Conservation (phyloP, 2,329 filamentous ascomycete species). For the Grosmannia huntii region DNA sequence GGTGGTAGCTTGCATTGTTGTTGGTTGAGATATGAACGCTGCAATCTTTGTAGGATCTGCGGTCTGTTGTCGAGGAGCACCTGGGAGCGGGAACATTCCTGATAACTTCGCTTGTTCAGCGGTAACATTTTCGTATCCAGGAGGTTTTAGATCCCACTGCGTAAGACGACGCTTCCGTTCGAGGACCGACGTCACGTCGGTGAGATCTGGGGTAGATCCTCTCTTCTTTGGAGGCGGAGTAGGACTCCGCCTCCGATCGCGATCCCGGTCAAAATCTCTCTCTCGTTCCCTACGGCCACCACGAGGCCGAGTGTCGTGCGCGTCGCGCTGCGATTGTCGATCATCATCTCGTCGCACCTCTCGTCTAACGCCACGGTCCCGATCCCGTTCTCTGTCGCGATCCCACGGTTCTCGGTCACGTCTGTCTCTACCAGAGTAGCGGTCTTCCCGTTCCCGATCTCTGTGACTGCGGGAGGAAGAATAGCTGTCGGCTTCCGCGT, state of each 20-base stretch:
- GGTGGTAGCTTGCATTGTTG: constrained; percentile 44
- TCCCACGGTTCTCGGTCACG: constrained; percentile 61
- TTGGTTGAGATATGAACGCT: constrained; percentile 87
- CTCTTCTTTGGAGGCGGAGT: constrained; percentile 77
- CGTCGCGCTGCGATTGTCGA: constrained; percentile 22
- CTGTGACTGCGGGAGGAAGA: constrained; percentile 86
- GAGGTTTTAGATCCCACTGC: constrained; percentile 99
- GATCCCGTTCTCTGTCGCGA: constrained; percentile 46
- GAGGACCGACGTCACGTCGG: constrained; percentile 67
- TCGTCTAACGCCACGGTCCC: constrained; percentile 14
- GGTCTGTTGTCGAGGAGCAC: constrained; percentile 84
- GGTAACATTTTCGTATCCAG: constrained; percentile 95
- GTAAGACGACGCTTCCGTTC: constrained; percentile 86
- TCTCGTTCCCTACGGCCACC: constrained; percentile 36
- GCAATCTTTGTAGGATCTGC: constrained; percentile 92
- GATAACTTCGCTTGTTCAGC: constrained; percentile 98
- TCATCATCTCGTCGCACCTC: constrained; percentile 59
- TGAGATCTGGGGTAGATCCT: constrained; percentile 91
- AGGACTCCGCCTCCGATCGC: constrained; percentile 57
- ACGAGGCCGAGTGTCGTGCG: constrained; percentile 28
- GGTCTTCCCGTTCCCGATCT: constrained; percentile 85
- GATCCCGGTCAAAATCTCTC: constrained; percentile 22
- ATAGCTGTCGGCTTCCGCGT: constrained; percentile 63
- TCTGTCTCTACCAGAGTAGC: constrained; percentile 62
- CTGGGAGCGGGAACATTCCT: constrained; percentile 96